A percentile compares a stretch with the other conserved stretches of the same genome.
Conservation (phyloP, 108 stramenopile species). For the Cyclotella kingstonii region DNA sequence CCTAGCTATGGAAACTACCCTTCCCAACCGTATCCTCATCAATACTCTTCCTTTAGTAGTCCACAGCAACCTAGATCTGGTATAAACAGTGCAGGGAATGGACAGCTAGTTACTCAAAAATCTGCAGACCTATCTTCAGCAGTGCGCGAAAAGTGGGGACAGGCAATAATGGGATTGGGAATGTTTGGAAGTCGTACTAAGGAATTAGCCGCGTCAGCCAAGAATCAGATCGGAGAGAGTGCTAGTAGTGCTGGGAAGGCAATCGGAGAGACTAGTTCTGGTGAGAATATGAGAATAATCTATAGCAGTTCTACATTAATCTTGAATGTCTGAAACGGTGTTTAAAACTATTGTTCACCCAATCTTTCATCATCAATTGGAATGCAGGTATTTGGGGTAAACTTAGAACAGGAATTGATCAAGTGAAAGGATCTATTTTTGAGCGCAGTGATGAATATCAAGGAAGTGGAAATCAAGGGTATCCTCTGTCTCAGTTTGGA, state of each 20-base stretch:
- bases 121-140: constrained; percentile 33
- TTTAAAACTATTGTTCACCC: background rate
- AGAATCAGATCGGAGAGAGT: constrained; percentile 41
- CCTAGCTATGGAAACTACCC: constrained; percentile 18
- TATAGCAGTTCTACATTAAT: background rate
- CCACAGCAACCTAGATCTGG: background rate
- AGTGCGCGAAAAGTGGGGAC: constrained; percentile 44
- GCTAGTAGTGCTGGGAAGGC: constrained; percentile 37
- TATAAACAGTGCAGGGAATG: constrained; percentile 21
- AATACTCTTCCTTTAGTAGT: constrained; percentile 9
- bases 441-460: constrained; percentile 27
- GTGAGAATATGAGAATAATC: constrained; percentile 14
- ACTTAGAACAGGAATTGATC: constrained; percentile 34
- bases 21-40: constrained; percentile 5
- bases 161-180: constrained; percentile 37
- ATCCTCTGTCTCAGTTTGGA: constrained; percentile 41
- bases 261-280: constrained; percentile 44
- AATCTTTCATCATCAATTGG: background rate
- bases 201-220: constrained; percentile 41
- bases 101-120: constrained; percentile 34
- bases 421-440: constrained; percentile 44
- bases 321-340: background rate
- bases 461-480: constrained; percentile 21
- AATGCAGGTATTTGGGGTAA: constrained; percentile 39
- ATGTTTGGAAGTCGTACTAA: constrained; percentile 42